These are phyloP conservation scores for Trametes cinnabarina DNA, from an alignment of 768 basidiomycete species.

Conservation along the genomic window DNA sequence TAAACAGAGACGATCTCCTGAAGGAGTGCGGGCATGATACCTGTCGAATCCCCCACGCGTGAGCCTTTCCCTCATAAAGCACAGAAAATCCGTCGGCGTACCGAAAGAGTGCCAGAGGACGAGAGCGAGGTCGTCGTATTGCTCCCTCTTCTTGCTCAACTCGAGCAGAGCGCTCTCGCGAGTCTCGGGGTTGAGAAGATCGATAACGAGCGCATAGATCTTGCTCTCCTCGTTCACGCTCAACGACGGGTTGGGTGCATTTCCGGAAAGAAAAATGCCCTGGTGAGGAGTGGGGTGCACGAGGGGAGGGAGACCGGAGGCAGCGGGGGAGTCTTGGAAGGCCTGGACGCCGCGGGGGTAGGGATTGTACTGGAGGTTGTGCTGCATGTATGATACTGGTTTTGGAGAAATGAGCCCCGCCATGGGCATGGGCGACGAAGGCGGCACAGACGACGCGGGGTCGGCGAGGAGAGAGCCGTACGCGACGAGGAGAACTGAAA, in stretches of 20 bases:
- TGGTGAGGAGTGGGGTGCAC: conserved; percentile 48
- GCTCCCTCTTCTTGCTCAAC: conserved; percentile 97
- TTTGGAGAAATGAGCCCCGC: conserved; percentile 34
- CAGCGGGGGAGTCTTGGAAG: conserved; percentile 66
- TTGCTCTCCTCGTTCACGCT: conserved; percentile 61
- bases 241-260: conserved; percentile 19
- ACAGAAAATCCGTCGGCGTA: conserved; percentile 34
- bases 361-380: conserved; percentile 55
- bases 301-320: conserved; percentile 49
- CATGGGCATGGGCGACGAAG: conserved; percentile 22
- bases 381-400: conserved; percentile 51
- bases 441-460: conserved; percentile 4
- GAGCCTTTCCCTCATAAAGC: background rate
- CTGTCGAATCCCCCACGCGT: conserved; percentile 40
- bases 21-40: conserved; percentile 95
- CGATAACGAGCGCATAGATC: conserved; percentile 88
- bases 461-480: conserved; percentile 3
- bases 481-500: background rate
- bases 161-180: conserved; percentile 90
- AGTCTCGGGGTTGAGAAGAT: conserved; percentile 77
- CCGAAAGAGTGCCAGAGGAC: conserved; percentile 99
- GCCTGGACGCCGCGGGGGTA: conserved; percentile 53
- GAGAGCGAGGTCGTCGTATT: conserved; percentile 96
- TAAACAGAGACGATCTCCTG: conserved; percentile 99
- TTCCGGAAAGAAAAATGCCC: conserved; percentile 29